Evolutionary conservation across 371 early-diverging fungal species (phyloP), one percentile per base, ranked within the genome.

Genomic region (Mortierella sp.): DNA sequence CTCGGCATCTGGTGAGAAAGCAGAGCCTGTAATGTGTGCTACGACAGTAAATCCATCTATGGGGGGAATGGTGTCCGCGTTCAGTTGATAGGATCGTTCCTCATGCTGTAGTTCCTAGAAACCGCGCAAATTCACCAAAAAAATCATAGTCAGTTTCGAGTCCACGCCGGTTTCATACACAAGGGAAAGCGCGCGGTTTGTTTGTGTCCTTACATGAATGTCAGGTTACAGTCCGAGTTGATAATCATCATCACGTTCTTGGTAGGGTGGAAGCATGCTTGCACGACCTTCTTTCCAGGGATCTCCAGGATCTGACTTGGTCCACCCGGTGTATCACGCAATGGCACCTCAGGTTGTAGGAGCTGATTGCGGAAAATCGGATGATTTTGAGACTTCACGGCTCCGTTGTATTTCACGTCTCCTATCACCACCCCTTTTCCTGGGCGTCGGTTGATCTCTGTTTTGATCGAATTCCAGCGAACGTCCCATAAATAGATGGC

Each of bases 151-250:
- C n/a, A n/a, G n/a, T n/a, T n/a, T n/a, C n/a, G n/a, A n/a, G n/a
- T n/a, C n/a, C n/a, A n/a, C n/a, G n/a, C n/a, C n/a, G n/a, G n/a
- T n/a, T n/a, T n/a, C n/a, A n/a, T n/a, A n/a, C n/a, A n/a, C n/a
- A n/a, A n/a, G n/a, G n/a, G n/a, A n/a, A n/a, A n/a, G n/a, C n/a
- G n/a, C n/a, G n/a, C n/a, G n/a, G n/a, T n/a, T n/a, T n/a, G n/a
- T n/a, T n/a, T n/a, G n/a, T n/a, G n/a, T n/a, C n/a, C 73, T 73
- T 67, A 73, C 73, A 22, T 40, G 28, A 73, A 73, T 2, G 50
- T n/a, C 40, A 67, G 8, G 40, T 41, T 54, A n/a, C 45, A 22
- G 47, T 73, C 67, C n/a, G 44, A 28, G 29, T 41, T 59, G 22
- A 47, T 51, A 2, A 39, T 9, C 40, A 73, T 67, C 56, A 73